Evolutionary conservation across 805 yeast species (phyloP), one percentile per base, ranked within the genome.

Genomic region (Kazachstania viticola): DNA sequence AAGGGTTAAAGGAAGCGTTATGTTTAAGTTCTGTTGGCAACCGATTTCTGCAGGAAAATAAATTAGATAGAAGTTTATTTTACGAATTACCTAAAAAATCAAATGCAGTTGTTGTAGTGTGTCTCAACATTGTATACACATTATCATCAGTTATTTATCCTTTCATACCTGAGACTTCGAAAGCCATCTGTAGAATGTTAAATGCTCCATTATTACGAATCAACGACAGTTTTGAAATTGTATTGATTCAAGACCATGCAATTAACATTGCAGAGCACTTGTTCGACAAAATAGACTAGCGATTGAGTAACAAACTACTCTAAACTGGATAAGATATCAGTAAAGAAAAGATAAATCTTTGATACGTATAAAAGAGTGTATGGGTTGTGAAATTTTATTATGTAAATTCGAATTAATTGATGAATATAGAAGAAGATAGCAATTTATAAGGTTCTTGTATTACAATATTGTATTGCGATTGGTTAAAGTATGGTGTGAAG

Each of bases 21-120:
- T 69, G 80, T 21, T 64, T 91, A 34, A 80, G 94, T 35, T 74
- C 94, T n/a, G 74, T 94, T 46, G 97, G 97, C 58, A 91, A 88
- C 62, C 81, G 70, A 58, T 88, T 87, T 68, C 69, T 88, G 56
- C 98, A 88, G 64, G 97, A 88, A 30, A 85, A 85, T 64, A 87
- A 87, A 62, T 69, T 88, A 48, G 96, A 87, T 60, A 91, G 88
- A 67, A 66, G 82, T 9, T 66, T 87, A 42, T 82, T 75, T 58
- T 71, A 73, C 34, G 74, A 83, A 49, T 54, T 61, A 28, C 94
- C 95, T 28, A 81, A 70, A 21, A 75, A 73, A 48, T 73, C 94
- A 9, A 95, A 84, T 51, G 94, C 94, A 3, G 94, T 88, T 32
- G 80, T 88, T 34, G 94, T 81, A 40, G 79, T 83, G 32, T 96